Evolutionary conservation across 495 filamentous ascomycete genomes (phyloP).

Genomic region (Pyrenula aspistea): DNA sequence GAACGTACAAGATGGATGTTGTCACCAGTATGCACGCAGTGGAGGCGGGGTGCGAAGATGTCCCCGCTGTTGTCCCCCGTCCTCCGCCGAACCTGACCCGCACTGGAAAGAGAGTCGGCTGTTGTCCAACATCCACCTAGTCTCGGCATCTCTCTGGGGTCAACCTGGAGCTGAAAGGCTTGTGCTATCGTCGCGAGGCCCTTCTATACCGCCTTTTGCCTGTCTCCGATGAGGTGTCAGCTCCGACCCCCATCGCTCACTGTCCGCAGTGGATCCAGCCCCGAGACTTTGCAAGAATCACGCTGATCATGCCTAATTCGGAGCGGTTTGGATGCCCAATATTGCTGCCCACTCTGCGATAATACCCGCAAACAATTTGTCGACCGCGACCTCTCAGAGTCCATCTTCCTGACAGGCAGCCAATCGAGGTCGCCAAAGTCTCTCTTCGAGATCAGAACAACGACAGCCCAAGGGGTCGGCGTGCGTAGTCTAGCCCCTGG

Average conservation of each 20-base stretch:
- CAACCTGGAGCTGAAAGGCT: not conserved
- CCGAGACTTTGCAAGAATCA: not conserved
- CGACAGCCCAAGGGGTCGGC: not conserved
- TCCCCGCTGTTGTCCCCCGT: not conserved
- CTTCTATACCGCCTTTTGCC: not conserved
- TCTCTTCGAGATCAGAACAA: not conserved
- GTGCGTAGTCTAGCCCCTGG: not conserved
- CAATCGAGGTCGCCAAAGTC: not conserved
- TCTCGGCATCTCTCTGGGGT: not conserved
- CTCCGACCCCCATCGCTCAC: not conserved
- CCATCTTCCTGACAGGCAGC: not conserved
- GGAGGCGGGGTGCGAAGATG: too few relatives aligned
- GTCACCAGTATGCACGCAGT: too few relatives aligned
- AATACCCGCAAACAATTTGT: not conserved
- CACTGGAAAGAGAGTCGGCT: not conserved
- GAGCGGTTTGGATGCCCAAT: not conserved
- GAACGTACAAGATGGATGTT: too few relatives aligned
- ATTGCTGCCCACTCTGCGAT: not conserved
- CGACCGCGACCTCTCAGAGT: not conserved
- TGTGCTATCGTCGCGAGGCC: not conserved
- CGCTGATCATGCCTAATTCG: not conserved
- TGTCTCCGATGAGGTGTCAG: not conserved
- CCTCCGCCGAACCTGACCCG: not conserved
- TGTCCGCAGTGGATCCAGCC: not conserved
- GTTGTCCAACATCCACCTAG: not conserved